phyloP scores from a whole-genome alignment of 768 basidiomycete genomes.

The Lactarius vividus region DNA sequence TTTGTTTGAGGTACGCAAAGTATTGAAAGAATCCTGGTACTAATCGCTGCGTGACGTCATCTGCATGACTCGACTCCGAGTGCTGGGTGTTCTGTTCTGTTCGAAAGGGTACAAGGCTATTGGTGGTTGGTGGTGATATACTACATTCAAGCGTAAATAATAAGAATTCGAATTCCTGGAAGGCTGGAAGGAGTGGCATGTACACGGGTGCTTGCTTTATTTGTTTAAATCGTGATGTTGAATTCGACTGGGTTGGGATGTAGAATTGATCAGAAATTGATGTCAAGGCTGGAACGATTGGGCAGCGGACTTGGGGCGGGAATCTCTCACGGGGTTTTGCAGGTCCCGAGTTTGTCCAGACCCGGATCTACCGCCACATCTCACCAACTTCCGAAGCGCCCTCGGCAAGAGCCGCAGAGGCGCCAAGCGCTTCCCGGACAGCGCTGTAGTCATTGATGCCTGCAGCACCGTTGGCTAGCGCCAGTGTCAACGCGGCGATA shows the following conservation, averaged over 20 bases:
- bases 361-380: constrained; percentile 44
- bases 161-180: not conserved
- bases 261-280: constrained; percentile 6
- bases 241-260: constrained; percentile 6
- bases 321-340: constrained; percentile 6
- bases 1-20: constrained; percentile 12
- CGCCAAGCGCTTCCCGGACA: constrained; percentile 40
- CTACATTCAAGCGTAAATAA: constrained; percentile 15
- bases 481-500: constrained; percentile 55
- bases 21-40: not conserved
- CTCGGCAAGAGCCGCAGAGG: constrained; percentile 29
- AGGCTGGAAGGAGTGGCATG: constrained; percentile 4
- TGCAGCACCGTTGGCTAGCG: constrained; percentile 63
- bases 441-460: constrained; percentile 56
- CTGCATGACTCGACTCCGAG: not conserved
- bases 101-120: constrained; percentile 6
- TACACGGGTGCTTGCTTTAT: constrained; percentile 12
- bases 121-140: constrained; percentile 10
- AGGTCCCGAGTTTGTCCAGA: not conserved
- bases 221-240: constrained; percentile 2
- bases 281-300: not conserved
- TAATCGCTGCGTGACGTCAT: not conserved
- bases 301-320: not conserved
- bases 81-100: not conserved
- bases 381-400: constrained; percentile 53